phyloP scores from a whole-genome alignment of 176 grass and related monocot genomes.

The Coix lacrymajobi region DNA sequence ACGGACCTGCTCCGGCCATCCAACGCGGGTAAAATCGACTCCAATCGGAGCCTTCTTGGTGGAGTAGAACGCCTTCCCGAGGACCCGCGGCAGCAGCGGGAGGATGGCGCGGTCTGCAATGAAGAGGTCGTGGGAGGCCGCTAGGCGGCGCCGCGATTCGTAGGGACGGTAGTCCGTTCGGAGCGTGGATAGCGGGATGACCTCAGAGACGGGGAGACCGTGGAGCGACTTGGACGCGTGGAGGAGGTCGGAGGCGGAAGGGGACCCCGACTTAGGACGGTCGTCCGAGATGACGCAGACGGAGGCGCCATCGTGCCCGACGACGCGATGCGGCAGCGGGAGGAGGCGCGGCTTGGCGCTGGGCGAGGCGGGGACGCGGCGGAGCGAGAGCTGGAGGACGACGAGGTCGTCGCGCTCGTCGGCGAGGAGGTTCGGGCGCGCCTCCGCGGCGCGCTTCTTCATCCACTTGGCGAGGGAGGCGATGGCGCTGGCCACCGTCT shows the following conservation, averaged over 20 bases:
- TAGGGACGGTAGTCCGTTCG: conserved; percentile 68
- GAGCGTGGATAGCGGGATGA: conserved; percentile 58
- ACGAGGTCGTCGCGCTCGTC: conserved; percentile 68
- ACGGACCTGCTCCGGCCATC: conserved; percentile 72
- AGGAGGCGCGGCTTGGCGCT: conserved; percentile 41
- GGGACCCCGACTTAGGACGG: conserved; percentile 34
- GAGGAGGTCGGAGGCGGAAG: conserved; percentile 27
- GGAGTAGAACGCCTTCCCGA: conserved; percentile 77
- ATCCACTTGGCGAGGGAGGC: conserved; percentile 51
- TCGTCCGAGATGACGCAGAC: conserved; percentile 64
- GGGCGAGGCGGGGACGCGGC: conserved; percentile 30
- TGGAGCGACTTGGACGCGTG: conserved; percentile 41
- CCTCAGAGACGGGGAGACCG: conserved; percentile 48
- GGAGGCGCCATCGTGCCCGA: conserved; percentile 29
- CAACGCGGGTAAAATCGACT: conserved; percentile 51
- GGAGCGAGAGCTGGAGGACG: conserved; percentile 50
- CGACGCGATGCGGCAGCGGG: conserved; percentile 46
- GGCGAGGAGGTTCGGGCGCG: conserved; percentile 40
- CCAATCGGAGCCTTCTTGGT: conserved; percentile 66
- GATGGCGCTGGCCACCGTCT: conserved; percentile 34
- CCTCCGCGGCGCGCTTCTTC: conserved; percentile 22
- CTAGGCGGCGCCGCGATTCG: conserved; percentile 73
- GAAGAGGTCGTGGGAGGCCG: conserved; percentile 76
- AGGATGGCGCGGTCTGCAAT: conserved; percentile 76
- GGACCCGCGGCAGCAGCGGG: conserved; percentile 70